Conservation (phyloP, 1,139 yeast species). For the Komagataea norvegica region DNA sequence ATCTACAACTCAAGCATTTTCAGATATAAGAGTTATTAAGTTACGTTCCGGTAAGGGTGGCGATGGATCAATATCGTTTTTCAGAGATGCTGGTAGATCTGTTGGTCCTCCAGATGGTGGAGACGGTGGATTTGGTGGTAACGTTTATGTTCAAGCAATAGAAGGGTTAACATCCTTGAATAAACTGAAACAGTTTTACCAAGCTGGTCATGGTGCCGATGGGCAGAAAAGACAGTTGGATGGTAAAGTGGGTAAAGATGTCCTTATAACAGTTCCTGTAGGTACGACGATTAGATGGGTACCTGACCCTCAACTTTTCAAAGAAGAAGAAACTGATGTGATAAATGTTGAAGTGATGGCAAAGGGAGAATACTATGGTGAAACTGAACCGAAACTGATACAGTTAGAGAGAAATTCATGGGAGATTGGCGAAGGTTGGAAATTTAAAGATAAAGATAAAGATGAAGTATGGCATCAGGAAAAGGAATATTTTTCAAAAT, state of each 20-base stretch:
- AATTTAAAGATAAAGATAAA: conserved; percentile 59
- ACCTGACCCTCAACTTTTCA: conserved; percentile 59
- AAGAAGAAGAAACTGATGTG: conserved; percentile 20
- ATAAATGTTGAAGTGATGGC: conserved; percentile 28
- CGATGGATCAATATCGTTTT: conserved; percentile 78
- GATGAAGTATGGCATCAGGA: conserved; percentile 64
- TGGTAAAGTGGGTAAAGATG: conserved; percentile 77
- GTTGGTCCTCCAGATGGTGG: conserved; percentile 98
- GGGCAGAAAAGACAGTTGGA: conserved; percentile 79
- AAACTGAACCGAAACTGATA: conserved; percentile 35
- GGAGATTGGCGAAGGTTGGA: conserved; percentile 79
- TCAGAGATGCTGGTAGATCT: conserved; percentile 78
- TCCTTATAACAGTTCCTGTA: conserved; percentile 79
- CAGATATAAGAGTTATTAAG: conserved; percentile 64
- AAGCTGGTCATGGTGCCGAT: conserved; percentile 64
- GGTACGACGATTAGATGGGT: conserved; percentile 89
- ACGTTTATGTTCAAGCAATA: conserved; percentile 76
- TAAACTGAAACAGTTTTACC: conserved; percentile 58
- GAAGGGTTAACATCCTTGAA: conserved; percentile 68
- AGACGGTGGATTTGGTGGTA: conserved; percentile 94
- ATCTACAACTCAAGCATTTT: conserved; percentile 31
- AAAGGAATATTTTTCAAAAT: conserved; percentile 58
- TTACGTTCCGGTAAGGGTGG: conserved; percentile 86
- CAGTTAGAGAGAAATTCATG: conserved; percentile 60
- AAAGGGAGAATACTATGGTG: conserved; percentile 24